phyloP scores from a whole-genome alignment of 1,284 basidiomycete species.

The Pascua sp. region DNA sequence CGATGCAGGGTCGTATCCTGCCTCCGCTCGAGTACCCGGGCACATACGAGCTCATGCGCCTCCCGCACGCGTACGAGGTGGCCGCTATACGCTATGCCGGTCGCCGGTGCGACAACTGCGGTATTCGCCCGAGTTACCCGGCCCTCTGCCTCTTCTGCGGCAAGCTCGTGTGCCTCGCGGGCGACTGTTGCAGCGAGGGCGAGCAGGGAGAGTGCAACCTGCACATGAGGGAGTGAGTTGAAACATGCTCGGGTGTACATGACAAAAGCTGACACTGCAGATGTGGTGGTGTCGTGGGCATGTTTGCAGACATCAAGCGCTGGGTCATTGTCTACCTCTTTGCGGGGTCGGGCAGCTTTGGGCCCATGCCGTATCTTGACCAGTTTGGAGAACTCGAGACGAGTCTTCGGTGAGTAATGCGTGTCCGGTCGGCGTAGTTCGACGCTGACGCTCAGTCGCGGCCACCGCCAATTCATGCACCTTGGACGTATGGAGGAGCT shows the following conservation, averaged over 20 bases:
- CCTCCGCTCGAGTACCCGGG: constrained; percentile 76
- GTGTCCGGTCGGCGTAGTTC: neutral
- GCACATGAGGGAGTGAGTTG: constrained; percentile 83
- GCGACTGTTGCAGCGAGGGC: constrained; percentile 82
- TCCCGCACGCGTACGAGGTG: constrained; percentile 79
- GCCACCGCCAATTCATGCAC: constrained; percentile 84
- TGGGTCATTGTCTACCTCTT: constrained; percentile 92
- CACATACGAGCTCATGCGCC: constrained; percentile 75
- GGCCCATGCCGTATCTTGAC: constrained; percentile 87
- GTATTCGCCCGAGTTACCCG: constrained; percentile 74
- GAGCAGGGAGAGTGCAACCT: constrained; percentile 85
- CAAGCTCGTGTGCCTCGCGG: constrained; percentile 80
- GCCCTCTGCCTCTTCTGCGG: constrained; percentile 93
- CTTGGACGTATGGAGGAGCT: constrained; percentile 86
- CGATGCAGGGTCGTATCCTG: constrained; percentile 46
- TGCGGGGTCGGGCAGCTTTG: constrained; percentile 81
- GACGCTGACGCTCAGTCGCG: constrained; percentile 57
- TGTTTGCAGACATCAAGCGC: constrained; percentile 89
- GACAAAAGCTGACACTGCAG: constrained; percentile 50
- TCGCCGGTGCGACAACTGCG: constrained; percentile 70
- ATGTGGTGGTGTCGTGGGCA: constrained; percentile 81
- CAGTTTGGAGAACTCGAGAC: constrained; percentile 91
- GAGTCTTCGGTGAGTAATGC: constrained; percentile 70
- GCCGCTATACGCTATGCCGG: constrained; percentile 70
- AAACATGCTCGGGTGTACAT: neutral